Evolutionary conservation across 2,329 filamentous ascomycete genomes (phyloP), one percentile per base, ranked within the genome.

Genomic region (Fusarium abutilonis): DNA sequence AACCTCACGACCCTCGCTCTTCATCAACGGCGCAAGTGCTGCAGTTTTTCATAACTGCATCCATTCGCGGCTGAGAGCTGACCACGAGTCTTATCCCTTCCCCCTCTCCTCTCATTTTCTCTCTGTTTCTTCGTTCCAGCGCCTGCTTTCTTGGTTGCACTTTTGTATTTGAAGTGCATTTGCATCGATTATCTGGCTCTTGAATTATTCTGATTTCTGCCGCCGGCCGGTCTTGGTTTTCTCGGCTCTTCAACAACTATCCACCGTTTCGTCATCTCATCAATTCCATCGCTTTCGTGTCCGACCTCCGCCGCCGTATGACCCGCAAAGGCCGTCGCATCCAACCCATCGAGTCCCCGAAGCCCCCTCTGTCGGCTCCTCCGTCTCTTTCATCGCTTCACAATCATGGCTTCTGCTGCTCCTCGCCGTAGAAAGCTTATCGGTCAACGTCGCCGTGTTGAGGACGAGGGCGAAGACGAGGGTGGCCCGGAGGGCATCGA

Each of bases 381-480:
- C 59, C 59, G 62, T 70, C 68, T 63, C 68, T 66, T 67, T 64
- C 48, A 63, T 65, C 64, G 59, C 56, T 60, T 60, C 62, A 65
- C 63, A 70, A 70, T 42, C 65, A 77, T 76, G 75, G 72, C 75
- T 55, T 60, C 56, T 72, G 75, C 60, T 66, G 71, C 65, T 57
- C 74, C 83, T 71, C 83, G 85, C 72, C 85, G 86, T 75, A 88
- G 84, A 78, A 88, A 87, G 77, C 76, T 86, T 69, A 84, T 89
- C 75, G 86, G 86, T 73, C 86, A 86, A 68, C 85, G 88, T 71
- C 86, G 89, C 74, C 85, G 88, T 68, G 82, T 87, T 66, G 87
- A 88, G 75, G 88, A 91, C 70, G 88, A 91, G 73, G 88, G 83
- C 67, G 89, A 90, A 69, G 89, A 90, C 65, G 88, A 90, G 64